Conservation (phyloP, 139 green algal species). For the Ettlia oleoabundans region DNA sequence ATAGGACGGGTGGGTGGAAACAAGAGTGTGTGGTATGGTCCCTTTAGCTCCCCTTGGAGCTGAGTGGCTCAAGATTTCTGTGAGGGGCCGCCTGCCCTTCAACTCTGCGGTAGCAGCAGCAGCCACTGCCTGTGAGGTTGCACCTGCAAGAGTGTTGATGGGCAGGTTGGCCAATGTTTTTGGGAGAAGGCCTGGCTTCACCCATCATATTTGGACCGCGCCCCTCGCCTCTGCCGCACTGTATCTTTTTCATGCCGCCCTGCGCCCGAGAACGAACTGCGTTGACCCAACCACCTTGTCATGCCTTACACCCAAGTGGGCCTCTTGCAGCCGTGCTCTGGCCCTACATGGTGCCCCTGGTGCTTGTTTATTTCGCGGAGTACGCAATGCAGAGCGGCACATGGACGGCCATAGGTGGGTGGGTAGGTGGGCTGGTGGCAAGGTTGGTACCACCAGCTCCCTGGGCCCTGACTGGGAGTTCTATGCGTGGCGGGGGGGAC, state of each 20-base stretch:
- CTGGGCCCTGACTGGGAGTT: too few relatives aligned
- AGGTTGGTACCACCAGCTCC: neutral
- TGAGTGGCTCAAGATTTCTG: too few relatives aligned
- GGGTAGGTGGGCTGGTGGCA: neutral
- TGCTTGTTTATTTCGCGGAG: slow-evolving; percentile 70
- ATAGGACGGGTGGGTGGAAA: slow-evolving; percentile 1
- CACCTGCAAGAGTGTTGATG: too few relatives aligned
- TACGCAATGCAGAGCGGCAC: slow-evolving; percentile 72
- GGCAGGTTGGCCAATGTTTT: neutral
- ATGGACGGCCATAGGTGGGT: slow-evolving; percentile 64
- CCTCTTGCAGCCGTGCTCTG: slow-evolving; percentile 52
- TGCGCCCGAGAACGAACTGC: neutral
- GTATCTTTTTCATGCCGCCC: neutral
- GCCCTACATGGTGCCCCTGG: slow-evolving; percentile 68
- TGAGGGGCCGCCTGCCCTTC: too few relatives aligned
- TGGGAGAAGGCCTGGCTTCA: neutral
- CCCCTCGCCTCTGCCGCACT: too few relatives aligned
- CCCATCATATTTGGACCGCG: neutral
- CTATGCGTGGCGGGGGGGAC: too few relatives aligned
- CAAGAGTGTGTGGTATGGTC: too few relatives aligned
- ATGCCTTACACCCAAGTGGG: too few relatives aligned
- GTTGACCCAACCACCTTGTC: neutral
- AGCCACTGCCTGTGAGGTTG: too few relatives aligned
- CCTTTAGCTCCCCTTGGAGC: too few relatives aligned
- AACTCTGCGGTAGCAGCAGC: too few relatives aligned